These are phyloP conservation scores for Didymosphaeria variabile DNA, from an alignment of 2,329 filamentous ascomycete genomes.

Conservation along the genomic window DNA sequence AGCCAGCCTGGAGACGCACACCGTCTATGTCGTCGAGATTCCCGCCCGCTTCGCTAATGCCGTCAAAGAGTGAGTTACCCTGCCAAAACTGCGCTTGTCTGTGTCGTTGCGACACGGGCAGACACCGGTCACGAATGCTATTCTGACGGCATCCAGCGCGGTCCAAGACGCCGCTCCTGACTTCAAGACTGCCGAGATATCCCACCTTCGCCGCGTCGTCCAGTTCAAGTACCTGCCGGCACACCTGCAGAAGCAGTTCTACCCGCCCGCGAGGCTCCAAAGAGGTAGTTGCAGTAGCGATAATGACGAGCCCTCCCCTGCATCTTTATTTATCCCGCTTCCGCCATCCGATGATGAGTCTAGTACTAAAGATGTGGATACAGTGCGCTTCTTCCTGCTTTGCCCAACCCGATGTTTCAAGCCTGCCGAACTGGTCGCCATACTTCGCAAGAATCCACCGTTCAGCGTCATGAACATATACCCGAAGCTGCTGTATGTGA, in stretches of 20 bases:
- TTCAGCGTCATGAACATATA: conserved; percentile 48
- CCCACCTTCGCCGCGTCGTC: conserved; percentile 77
- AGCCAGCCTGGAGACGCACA: conserved; percentile 62
- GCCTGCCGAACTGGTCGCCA: conserved; percentile 57
- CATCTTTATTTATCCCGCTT: conserved; percentile 36
- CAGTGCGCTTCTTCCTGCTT: conserved; percentile 60
- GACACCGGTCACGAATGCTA: neutral
- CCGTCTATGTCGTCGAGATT: conserved; percentile 75
- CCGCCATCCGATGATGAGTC: conserved; percentile 22
- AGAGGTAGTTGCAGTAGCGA: conserved; percentile 35
- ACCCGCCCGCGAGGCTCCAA: conserved; percentile 41
- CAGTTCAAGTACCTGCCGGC: conserved; percentile 74
- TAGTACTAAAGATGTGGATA: conserved; percentile 40
- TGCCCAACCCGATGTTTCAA: conserved; percentile 62
- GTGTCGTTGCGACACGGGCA: neutral
- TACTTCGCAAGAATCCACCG: conserved; percentile 47
- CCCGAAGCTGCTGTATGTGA: conserved; percentile 68
- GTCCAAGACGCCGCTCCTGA: conserved; percentile 56
- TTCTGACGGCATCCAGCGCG: conserved; percentile 47
- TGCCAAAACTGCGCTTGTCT: neutral
- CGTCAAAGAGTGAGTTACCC: conserved; percentile 71
- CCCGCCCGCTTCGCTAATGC: conserved; percentile 76
- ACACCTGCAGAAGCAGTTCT: conserved; percentile 59
- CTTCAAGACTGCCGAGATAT: conserved; percentile 55
- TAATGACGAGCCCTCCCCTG: conserved; percentile 35